Percentiles rank a stretch among this genome's conserved stretches.
Evolutionary conservation across 345 rosid genomes (phyloP).

Genomic region (rapeseed (Brassica napus)): DNA sequence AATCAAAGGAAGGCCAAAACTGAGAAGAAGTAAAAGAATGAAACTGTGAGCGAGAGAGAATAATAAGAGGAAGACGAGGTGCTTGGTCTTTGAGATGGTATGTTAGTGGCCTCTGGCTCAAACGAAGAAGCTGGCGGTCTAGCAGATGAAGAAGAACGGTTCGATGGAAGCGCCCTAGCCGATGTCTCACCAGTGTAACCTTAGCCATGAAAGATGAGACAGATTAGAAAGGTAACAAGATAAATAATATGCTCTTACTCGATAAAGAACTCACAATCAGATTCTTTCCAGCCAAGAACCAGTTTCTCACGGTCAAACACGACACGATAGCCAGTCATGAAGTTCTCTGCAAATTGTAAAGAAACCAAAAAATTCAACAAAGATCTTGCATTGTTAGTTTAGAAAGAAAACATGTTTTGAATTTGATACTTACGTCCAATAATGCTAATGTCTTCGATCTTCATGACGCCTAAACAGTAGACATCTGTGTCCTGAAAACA

Average conservation of each 20-base stretch:
- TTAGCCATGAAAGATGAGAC: slow-evolving; percentile 1
- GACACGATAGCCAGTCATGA: slow-evolving; percentile 71
- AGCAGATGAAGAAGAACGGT: slow-evolving; percentile 41
- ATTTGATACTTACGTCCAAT: slow-evolving; percentile 78
- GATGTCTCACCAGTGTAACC: slow-evolving; percentile 40
- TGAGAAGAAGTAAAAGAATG: slow-evolving; percentile 30
- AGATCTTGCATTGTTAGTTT: background rate
- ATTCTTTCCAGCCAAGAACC: slow-evolving; percentile 64
- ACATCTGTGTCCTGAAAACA: slow-evolving; percentile 47
- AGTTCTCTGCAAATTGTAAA: slow-evolving; percentile 59
- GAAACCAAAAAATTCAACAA: background rate
- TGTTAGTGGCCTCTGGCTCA: slow-evolving; percentile 62
- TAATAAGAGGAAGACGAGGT: slow-evolving; percentile 23
- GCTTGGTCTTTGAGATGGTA: slow-evolving; percentile 42
- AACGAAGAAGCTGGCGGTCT: slow-evolving; percentile 59
- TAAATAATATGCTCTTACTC: background rate
- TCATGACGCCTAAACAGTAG: slow-evolving; percentile 76
- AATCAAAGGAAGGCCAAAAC: slow-evolving; percentile 28
- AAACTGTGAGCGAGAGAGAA: slow-evolving; percentile 25
- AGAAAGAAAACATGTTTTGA: background rate
- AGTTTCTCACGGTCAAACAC: slow-evolving; percentile 72
- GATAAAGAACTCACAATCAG: slow-evolving; percentile 60
- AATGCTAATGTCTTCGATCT: slow-evolving; percentile 65
- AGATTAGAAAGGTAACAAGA: slow-evolving; percentile 5
- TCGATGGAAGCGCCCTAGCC: slow-evolving; percentile 42